A percentile compares a stretch with the other conserved stretches of the same genome.
Evolutionary conservation across 352 stramenopile species (phyloP).

Genomic region (Phytopythium boreale): DNA sequence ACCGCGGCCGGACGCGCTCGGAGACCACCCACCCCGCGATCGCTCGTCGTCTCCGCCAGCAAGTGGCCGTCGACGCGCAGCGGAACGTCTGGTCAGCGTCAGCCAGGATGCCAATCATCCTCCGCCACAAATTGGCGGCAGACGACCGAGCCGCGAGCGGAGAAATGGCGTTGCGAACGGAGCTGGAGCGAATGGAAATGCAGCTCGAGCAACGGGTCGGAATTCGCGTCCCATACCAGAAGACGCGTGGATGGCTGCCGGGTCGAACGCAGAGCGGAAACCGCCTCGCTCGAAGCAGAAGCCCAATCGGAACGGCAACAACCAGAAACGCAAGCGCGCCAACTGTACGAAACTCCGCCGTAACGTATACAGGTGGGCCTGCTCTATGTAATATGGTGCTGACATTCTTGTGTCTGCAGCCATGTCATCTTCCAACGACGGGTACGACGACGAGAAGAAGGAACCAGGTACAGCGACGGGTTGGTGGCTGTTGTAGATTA

Average conservation of each 20-base stretch:
- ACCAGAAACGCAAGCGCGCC: slow-evolving; percentile 5
- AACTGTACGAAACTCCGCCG: neutral
- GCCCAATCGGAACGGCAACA: neutral
- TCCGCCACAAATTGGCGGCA: neutral
- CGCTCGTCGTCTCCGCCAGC: neutral
- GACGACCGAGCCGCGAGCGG: neutral
- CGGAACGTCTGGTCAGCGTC: neutral
- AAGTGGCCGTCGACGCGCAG: neutral
- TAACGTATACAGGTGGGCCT: neutral
- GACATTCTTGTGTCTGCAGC: neutral
- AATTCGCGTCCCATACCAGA: neutral
- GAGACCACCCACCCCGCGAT: slow-evolving; percentile 5
- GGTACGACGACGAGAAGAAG: slow-evolving; percentile 2
- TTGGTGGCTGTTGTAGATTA: neutral
- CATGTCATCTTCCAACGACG: slow-evolving; percentile 2
- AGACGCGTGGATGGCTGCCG: slow-evolving; percentile 7
- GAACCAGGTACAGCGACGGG: neutral
- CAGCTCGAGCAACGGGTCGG: neutral
- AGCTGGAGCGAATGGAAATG: neutral
- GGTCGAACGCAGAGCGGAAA: neutral
- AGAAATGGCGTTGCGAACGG: neutral
- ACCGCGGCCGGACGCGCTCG: slow-evolving; percentile 11
- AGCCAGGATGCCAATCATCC: neutral
- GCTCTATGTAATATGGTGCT: too few relatives aligned
- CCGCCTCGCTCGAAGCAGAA: neutral